Percentiles rank a stretch among this genome's conserved stretches.
phyloP scores from a whole-genome alignment of 306 rosid genomes.

The Canavalia gladiata region DNA sequence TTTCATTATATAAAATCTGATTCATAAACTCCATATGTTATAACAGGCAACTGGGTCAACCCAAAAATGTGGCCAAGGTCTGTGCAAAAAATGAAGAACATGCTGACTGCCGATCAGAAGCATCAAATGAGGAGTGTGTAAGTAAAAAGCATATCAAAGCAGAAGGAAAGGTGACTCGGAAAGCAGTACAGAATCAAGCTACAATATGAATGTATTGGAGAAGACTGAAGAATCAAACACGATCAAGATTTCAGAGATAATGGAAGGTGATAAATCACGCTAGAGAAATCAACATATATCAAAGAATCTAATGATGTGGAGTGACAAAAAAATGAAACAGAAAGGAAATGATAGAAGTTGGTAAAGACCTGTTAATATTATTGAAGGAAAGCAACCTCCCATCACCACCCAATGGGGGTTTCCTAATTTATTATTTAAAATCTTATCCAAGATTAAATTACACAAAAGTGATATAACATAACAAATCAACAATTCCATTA shows the following conservation, averaged over 20 bases:
- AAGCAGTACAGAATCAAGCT: background rate
- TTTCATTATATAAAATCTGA: background rate
- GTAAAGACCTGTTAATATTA: too few species aligned
- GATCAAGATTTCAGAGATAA: too few species aligned
- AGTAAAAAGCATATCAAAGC: background rate
- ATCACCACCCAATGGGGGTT: too few species aligned
- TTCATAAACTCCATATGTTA: background rate
- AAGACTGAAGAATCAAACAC: background rate
- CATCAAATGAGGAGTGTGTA: background rate
- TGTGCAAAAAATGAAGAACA: background rate
- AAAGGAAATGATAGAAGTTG: too few species aligned
- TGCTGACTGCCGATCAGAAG: background rate
- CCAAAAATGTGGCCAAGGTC: background rate
- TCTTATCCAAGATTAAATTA: too few species aligned
- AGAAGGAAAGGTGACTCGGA: background rate
- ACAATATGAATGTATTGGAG: background rate
- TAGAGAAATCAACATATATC: too few species aligned
- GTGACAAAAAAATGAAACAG: background rate
- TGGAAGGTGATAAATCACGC: too few species aligned
- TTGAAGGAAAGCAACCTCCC: too few species aligned
- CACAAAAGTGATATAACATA: too few species aligned
- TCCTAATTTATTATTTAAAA: too few species aligned
- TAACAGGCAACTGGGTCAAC: background rate
- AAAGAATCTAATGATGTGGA: too few species aligned
- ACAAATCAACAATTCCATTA: too few species aligned